Conservation (phyloP, 768 basidiomycete genomes). For the Tylopilus plumbeoviolaceoides region DNA sequence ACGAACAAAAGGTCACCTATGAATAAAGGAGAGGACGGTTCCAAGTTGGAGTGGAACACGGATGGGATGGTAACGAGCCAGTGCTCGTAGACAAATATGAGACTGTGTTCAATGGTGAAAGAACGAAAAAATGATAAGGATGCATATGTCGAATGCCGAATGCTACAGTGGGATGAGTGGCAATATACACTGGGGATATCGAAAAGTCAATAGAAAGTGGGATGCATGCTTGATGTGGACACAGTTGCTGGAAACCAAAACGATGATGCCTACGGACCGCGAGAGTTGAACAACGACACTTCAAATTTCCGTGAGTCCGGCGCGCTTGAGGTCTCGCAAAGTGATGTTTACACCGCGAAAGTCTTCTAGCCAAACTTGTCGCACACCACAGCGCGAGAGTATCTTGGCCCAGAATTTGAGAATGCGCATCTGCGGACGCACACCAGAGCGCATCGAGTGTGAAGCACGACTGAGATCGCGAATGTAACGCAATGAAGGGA, state of each 20-base stretch:
- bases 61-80: conserved; percentile 2
- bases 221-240: conserved; percentile 18
- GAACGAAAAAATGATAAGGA: conserved; percentile 12
- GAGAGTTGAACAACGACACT: not conserved
- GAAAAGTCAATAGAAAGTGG: too few species aligned
- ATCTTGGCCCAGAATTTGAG: conserved; percentile 50
- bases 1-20: not conserved
- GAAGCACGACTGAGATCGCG: conserved; percentile 63
- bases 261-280: not conserved
- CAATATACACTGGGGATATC: conserved; percentile 30
- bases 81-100: not conserved
- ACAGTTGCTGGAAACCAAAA: conserved; percentile 3
- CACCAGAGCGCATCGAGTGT: conserved; percentile 45
- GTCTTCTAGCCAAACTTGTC: conserved; percentile 64
- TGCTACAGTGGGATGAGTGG: conserved; percentile 28
- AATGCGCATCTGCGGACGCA: conserved; percentile 32
- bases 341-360: conserved; percentile 58
- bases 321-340: conserved; percentile 37
- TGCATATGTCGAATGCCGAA: conserved; percentile 23
- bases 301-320: conserved; percentile 23
- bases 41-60: conserved; percentile 5
- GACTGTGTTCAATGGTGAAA: conserved; percentile 3
- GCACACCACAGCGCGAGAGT: conserved; percentile 45
- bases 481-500: conserved; percentile 57
- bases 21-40: conserved; percentile 17